Base-by-base conservation (phyloP, 495 filamentous ascomycete genomes). In the Chaetomium fimeti region DNA sequence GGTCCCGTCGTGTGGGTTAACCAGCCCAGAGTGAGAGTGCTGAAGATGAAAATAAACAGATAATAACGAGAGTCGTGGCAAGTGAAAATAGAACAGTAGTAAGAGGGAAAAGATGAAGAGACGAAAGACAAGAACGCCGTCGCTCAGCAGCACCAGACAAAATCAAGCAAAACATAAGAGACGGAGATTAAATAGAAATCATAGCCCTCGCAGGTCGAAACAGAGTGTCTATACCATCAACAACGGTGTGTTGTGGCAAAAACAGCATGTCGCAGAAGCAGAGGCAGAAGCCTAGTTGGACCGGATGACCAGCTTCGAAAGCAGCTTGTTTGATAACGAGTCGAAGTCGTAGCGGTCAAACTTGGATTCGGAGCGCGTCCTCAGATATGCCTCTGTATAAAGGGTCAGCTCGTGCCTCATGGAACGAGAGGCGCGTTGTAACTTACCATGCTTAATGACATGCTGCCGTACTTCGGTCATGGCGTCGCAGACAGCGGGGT, bases 341-440 rank as follows among this genome's bases (percentile, higher is more conserved):
- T 97, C 92, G 74, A 97, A 97, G 78, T 97, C 91, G 66, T 86
- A 80, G 67, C 90, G 87, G 79, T 96, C 88, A 76, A 93, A 97
- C 74, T 89, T 89, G 69, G 87, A 82, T 22, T 80, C 79, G 42
- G 76, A 68, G 45, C 84, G 83, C 18, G 82, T 81, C 68, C 82
- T 78, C 42, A 87, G 75, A 68, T 85, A 87, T 7, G 78, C 61
- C 72, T 87, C 84, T 87, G 69, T 40, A 45, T 22, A 6, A 18
- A 15, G 22, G 38, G 54, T 69, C 74, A 69, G 61, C 54, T 65
- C 28, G 36, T 27, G n/a, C 25, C 25, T 36, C 9, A 16, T 29
- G 16, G 43, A 11, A 16, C 11, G 18, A 38, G 15, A 28, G 20
- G 40, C 27, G 52, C 8, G 57, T 18, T 32, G 28, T 18, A n/a